Conservation (phyloP, 148 eudicot species). For the Cornus suecica region DNA sequence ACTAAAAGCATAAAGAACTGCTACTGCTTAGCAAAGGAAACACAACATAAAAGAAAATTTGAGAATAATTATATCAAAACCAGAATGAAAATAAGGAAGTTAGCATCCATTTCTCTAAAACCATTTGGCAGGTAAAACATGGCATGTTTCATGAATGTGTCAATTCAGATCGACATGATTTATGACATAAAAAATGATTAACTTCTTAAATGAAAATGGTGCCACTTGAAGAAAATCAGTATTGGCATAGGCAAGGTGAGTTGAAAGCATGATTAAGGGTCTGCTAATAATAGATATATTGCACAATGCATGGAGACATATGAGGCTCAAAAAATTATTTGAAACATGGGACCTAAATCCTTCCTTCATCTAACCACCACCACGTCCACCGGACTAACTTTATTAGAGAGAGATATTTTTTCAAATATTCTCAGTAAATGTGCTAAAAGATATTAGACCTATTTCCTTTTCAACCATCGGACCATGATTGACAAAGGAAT, state of each 20-base stretch:
- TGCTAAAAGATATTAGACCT: too few species aligned
- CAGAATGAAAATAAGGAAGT: background rate
- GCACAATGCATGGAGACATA: too few species aligned
- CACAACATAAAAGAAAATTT: background rate
- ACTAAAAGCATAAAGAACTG: background rate
- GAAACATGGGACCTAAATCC: too few species aligned
- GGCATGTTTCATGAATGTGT: too few species aligned
- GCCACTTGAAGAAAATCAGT: too few species aligned
- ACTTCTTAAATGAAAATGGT: background rate
- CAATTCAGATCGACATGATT: background rate
- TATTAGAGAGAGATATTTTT: too few species aligned
- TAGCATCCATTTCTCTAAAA: background rate
- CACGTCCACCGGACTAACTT: too few species aligned
- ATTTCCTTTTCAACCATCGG: too few species aligned
- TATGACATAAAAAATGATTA: background rate
- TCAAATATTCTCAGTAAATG: too few species aligned
- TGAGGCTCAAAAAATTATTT: too few species aligned
- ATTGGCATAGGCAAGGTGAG: background rate
- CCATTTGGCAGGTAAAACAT: background rate
- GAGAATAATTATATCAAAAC: background rate
- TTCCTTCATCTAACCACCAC: too few species aligned
- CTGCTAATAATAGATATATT: too few species aligned
- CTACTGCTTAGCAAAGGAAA: conserved; percentile 3
- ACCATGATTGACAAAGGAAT: background rate
- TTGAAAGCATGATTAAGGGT: background rate